Base-by-base conservation (phyloP, 371 early-diverging fungal genomes). In the Mucor mucedo region DNA sequence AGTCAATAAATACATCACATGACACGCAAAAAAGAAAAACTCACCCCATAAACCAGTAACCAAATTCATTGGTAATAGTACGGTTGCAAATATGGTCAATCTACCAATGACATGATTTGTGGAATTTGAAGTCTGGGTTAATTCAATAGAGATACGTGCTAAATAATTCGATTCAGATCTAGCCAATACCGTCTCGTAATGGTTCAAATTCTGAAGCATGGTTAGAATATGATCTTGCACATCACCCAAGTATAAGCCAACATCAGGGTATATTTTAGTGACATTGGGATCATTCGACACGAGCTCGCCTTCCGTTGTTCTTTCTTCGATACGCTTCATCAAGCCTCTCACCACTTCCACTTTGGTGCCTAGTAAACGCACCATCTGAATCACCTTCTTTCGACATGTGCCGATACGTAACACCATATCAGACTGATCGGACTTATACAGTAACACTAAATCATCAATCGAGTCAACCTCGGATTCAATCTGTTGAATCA, bases 211-310 rank as follows among this genome's bases (percentile, higher is more conserved):
- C 68, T 95, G 94, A 35, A 91, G 73, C 95, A 97, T 95, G 13
- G 97, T 96, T 57, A 96, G 84, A 9, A 97, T 88, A 71, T 98
- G 97, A 68, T 97, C 88, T 76, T 95, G 93, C 59, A 97, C 95
- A 77, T 98, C 98, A 8, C 93, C 93, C 53, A 97, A 78, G 69
- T 96, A 97, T 3, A 89, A 74, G 2, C 60, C 57, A 71, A 80
- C 69, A 65, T 80, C 66, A 68, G 89, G 71, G 32, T 72, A 71
- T 10, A 75, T 76, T n/a, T 70, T 65, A 5, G 66, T 63, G 5
- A 30, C 21, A 28, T 7, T 28, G 4, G 35, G 35, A 49, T 49
- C 13, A 30, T 49, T 30, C 2, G 9, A 10, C 42, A 66, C 21
- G 1, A 21, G 57, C 73, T 52, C 54, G 8, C 54, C 39, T 54